Evolutionary conservation across 164 flowering plant species (phyloP), one percentile per base, ranked within the genome.

Genomic region (Annona cherimola): DNA sequence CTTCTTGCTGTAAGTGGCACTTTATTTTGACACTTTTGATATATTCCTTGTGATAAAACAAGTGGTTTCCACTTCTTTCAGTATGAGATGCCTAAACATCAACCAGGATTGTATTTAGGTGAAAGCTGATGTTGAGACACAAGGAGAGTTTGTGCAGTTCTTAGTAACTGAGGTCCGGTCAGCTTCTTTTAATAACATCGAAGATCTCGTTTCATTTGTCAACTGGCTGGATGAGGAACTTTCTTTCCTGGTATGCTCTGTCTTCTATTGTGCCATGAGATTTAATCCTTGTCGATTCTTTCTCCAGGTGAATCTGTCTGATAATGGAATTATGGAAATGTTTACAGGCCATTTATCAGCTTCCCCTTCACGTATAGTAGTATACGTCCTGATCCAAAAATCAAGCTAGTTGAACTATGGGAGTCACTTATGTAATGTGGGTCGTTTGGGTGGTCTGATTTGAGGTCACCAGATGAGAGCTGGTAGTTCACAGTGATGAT

Each of bases 201-300:
- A 92, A 55, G 99, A 96, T 79, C 84, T 96, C 50, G 81, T 88
- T 65, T 84, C 89, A 60, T 96, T 93, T 76, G 98, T 96, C 71
- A 92, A 90, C 77, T 96, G 99, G 99, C 94, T 96, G 2, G 98
- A 96, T 74, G 99, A 94, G 79, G 99, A 96, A 77, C 96, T 96
- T 43, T 96, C 99, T 61, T 96, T 93, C 84, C 85, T 96, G 93
- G 99, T 96, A 91, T 70, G 61, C 68, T 41, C n/a, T 62, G 19
- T 55, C 14, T 16, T 50, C 57, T 11, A 11, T 5, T 9, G 57
- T 50, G 57, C 57, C 57, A 16, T 50, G 57, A 50, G 57, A 50
- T 50, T 11, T 2, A 50, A 50, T 50, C 9, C 57, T 50, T 50
- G 57, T 8, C 14, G 57, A 50, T 50, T 16, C 57, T 50, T 16